Conservation (phyloP, 1,284 basidiomycete species). For the Ceratobasidium sp. region DNA sequence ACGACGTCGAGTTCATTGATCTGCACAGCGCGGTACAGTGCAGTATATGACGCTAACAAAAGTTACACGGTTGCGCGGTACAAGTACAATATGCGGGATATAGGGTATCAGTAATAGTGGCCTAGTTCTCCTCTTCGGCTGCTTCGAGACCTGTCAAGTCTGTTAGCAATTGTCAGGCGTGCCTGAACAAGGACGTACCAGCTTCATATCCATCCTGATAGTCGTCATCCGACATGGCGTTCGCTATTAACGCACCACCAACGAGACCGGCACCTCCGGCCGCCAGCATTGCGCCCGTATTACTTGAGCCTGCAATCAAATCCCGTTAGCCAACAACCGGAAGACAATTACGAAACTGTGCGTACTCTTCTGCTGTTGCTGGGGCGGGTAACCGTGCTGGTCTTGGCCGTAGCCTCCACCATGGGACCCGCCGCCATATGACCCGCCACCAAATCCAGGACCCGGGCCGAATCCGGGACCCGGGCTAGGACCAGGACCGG, state of each 20-base stretch:
- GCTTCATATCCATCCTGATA: slow-evolving; percentile 32
- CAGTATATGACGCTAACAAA: too few species aligned
- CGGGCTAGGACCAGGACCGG: neutral
- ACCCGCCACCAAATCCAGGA: neutral
- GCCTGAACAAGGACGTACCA: slow-evolving; percentile 6
- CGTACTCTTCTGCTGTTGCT: slow-evolving; percentile 14
- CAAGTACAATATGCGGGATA: neutral
- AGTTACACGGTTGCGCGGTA: too few species aligned
- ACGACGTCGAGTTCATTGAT: too few species aligned
- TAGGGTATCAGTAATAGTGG: neutral
- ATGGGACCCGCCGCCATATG: neutral
- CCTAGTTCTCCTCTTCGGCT: slow-evolving; percentile 27
- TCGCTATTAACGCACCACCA: slow-evolving; percentile 25
- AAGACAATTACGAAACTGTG: neutral
- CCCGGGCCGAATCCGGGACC: neutral
- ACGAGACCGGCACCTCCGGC: slow-evolving; percentile 23
- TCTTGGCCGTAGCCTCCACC: neutral
- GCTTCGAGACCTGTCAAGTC: slow-evolving; percentile 7
- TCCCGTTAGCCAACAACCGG: neutral
- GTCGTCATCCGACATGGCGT: slow-evolving; percentile 22
- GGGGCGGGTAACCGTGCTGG: slow-evolving; percentile 11
- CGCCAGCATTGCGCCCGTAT: slow-evolving; percentile 18
- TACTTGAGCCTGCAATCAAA: slow-evolving; percentile 10
- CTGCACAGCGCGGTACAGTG: too few species aligned
- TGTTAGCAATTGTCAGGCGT: neutral